phyloP scores from a whole-genome alignment of 139 green algal genomes.

The Spirogloea muscicola region DNA sequence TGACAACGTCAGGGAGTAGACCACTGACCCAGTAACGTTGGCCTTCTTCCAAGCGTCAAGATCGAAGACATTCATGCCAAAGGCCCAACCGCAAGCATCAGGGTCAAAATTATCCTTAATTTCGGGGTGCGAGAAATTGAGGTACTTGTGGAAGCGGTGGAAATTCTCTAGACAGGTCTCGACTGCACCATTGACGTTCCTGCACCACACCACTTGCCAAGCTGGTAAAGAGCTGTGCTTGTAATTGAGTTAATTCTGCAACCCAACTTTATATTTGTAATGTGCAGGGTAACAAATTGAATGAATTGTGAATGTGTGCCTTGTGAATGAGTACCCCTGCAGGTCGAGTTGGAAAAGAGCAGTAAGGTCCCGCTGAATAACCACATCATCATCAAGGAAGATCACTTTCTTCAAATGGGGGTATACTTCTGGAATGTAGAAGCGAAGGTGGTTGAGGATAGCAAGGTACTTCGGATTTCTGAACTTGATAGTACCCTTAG shows the following conservation, averaged over 20 bases:
- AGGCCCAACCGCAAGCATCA: constrained; percentile 40
- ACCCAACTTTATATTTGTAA: too few species aligned
- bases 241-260: too few species aligned
- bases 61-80: constrained; percentile 49
- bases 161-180: constrained; percentile 43
- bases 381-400: constrained; percentile 36
- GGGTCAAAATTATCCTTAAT: constrained; percentile 37
- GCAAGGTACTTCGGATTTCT: constrained; percentile 31
- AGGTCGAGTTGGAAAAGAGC: constrained; percentile 27
- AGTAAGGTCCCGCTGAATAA: constrained; percentile 17
- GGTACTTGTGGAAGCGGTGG: constrained; percentile 42
- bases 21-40: constrained; percentile 34
- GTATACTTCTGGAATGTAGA: constrained; percentile 39
- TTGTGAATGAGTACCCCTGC: too few species aligned
- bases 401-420: constrained; percentile 25
- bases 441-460: constrained; percentile 28
- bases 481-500: constrained; percentile 27
- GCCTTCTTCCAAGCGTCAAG: constrained; percentile 15
- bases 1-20: too few species aligned
- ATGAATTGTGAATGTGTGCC: too few species aligned
- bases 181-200: constrained; percentile 40
- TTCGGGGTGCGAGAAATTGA: constrained; percentile 35
- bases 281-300: too few species aligned
- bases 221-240: too few species aligned
- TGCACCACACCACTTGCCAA: too few species aligned